Percentiles rank a stretch among this genome's conserved stretches.
phyloP scores from a whole-genome alignment of 345 rosid genomes.

The Camelina sativa region DNA sequence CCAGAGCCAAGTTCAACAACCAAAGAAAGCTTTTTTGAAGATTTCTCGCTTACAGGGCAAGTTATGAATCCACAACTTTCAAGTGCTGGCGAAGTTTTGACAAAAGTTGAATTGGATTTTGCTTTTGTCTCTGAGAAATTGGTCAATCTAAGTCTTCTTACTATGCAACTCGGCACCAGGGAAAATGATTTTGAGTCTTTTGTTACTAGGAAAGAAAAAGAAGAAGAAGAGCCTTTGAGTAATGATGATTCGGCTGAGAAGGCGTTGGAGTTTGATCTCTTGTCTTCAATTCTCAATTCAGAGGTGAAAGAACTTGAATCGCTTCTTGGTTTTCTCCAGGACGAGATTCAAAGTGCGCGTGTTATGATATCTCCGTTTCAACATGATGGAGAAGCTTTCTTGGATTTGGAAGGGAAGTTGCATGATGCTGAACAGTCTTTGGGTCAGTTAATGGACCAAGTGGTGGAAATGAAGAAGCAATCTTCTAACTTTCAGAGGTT shows the following conservation, averaged over 20 bases:
- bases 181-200: slow-evolving; percentile 75
- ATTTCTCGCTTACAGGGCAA: slow-evolving; percentile 37
- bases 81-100: slow-evolving; percentile 54
- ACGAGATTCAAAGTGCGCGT: slow-evolving; percentile 47
- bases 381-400: slow-evolving; percentile 53
- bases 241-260: slow-evolving; percentile 50
- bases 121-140: slow-evolving; percentile 80
- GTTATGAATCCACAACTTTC: slow-evolving; percentile 52
- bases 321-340: slow-evolving; percentile 48
- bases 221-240: slow-evolving; percentile 20
- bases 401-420: slow-evolving; percentile 66
- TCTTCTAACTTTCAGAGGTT: slow-evolving; percentile 61
- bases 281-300: slow-evolving; percentile 67
- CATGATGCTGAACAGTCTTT: slow-evolving; percentile 59
- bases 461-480: slow-evolving; percentile 68
- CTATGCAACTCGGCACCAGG: slow-evolving; percentile 73
- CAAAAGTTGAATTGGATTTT: slow-evolving; percentile 69
- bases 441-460: slow-evolving; percentile 60
- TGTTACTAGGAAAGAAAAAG: slow-evolving; percentile 41
- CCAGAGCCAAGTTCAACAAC: slow-evolving; percentile 60
- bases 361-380: slow-evolving; percentile 52
- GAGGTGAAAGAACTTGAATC: slow-evolving; percentile 68
- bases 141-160: slow-evolving; percentile 69
- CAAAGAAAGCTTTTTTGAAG: slow-evolving; percentile 53
- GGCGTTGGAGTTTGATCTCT: slow-evolving; percentile 70